Percentiles rank a stretch among this genome's conserved stretches.
phyloP scores from a whole-genome alignment of 768 basidiomycete genomes.

The Pleurotus giganteus region DNA sequence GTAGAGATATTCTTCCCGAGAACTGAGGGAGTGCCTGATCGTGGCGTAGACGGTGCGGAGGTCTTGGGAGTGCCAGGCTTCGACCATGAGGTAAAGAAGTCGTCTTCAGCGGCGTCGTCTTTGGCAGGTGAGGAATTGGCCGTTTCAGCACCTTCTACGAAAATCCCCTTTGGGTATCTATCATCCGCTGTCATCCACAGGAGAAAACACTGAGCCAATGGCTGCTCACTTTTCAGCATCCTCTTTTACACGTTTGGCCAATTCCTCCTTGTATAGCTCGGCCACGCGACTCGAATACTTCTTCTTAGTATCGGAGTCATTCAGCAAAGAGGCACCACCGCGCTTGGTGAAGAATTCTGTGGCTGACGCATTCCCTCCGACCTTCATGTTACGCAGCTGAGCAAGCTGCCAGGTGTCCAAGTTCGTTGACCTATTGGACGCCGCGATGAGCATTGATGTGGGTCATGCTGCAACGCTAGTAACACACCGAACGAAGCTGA shows the following conservation, averaged over 20 bases:
- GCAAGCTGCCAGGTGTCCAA: conserved; percentile 90
- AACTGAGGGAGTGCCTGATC: conserved; percentile 52
- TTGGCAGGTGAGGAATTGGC: conserved; percentile 33
- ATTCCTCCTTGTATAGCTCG: conserved; percentile 89
- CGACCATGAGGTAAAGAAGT: conserved; percentile 98
- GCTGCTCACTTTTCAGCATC: conserved; percentile 62
- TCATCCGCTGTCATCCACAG: conserved; percentile 2
- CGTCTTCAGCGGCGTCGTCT: conserved; percentile 62
- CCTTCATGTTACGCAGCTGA: conserved; percentile 95
- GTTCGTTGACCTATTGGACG: conserved; percentile 77
- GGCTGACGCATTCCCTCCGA: conserved; percentile 87
- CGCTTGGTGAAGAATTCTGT: conserved; percentile 89
- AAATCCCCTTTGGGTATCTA: conserved; percentile 76
- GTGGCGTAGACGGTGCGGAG: conserved; percentile 47
- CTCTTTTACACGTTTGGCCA: conserved; percentile 75
- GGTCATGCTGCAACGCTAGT: background rate
- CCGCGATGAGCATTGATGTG: conserved; percentile 8
- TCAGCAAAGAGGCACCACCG: conserved; percentile 69
- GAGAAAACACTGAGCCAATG: background rate
- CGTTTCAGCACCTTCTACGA: conserved; percentile 77
- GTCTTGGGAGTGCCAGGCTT: conserved; percentile 68
- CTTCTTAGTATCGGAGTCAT: conserved; percentile 77
- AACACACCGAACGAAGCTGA: conserved; percentile 89
- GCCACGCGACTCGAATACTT: conserved; percentile 86
- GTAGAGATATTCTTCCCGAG: conserved; percentile 46